A percentile compares a stretch with the other conserved stretches of the same genome.
These are phyloP conservation scores for Lichenothelia convexa DNA, from an alignment of 495 filamentous ascomycete species.

Conservation along the genomic window DNA sequence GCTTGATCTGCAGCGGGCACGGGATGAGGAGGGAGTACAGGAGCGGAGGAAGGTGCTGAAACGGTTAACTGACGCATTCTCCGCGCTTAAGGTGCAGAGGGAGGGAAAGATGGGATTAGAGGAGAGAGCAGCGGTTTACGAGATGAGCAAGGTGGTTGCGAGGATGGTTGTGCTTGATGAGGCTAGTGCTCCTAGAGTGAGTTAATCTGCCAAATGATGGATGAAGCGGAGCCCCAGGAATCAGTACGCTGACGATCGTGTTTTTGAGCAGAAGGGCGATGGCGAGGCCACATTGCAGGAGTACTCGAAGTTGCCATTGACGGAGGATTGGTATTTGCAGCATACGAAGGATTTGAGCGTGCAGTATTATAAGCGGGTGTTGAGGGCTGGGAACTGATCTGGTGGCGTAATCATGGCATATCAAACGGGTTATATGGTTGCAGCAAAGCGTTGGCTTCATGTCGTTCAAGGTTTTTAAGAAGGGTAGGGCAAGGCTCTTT, in stretches of 20 bases:
- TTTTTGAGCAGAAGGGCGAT: slow-evolving; percentile 14
- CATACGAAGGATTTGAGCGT: slow-evolving; percentile 52
- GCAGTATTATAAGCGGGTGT: too few species aligned
- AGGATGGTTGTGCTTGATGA: slow-evolving; percentile 41
- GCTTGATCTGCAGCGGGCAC: slow-evolving; percentile 19
- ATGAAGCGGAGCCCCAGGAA: slow-evolving; percentile 18
- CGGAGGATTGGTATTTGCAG: slow-evolving; percentile 47
- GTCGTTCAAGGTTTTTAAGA: too few species aligned
- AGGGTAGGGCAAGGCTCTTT: too few species aligned
- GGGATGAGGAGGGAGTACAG: slow-evolving; percentile 13
- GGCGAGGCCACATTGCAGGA: slow-evolving; percentile 20
- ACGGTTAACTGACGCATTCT: slow-evolving; percentile 43
- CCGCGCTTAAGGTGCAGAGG: slow-evolving; percentile 38
- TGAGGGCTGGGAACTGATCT: too few species aligned
- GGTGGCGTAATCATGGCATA: too few species aligned
- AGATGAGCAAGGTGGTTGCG: slow-evolving; percentile 46
- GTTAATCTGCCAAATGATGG: slow-evolving; percentile 10
- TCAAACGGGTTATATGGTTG: too few species aligned
- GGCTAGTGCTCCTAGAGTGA: slow-evolving; percentile 24
- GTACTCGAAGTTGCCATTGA: slow-evolving; percentile 49
- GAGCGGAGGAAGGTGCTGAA: slow-evolving; percentile 29
- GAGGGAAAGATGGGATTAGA: slow-evolving; percentile 45
- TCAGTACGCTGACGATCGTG: slow-evolving; percentile 1
- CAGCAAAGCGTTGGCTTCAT: too few species aligned
- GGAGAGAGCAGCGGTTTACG: slow-evolving; percentile 59